Percentiles rank a stretch among this genome's conserved stretches.
Conservation (phyloP, 345 rosid species). For the Corchorus capsularis region DNA sequence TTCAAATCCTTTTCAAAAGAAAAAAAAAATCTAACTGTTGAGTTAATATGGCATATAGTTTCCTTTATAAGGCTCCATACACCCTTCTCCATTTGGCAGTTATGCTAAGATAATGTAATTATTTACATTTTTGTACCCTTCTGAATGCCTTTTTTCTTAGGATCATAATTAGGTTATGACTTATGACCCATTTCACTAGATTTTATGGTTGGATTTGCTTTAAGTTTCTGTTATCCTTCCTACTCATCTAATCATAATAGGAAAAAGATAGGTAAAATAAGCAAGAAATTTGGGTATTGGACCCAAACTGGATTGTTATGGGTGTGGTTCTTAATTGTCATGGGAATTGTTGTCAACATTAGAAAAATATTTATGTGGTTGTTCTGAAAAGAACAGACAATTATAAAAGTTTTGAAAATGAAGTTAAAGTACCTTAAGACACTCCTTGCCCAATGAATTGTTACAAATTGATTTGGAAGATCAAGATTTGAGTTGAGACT, state of each 20-base stretch:
- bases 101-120: background rate
- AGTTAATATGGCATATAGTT: background rate
- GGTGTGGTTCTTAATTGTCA: conserved; percentile 1
- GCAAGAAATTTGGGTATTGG: background rate
- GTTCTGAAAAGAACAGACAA: conserved; percentile 8
- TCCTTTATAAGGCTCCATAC: background rate
- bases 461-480: conserved; percentile 3
- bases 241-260: background rate
- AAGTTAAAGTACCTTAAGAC: conserved; percentile 5
- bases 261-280: no score
- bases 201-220: background rate
- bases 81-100: background rate
- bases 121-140: background rate
- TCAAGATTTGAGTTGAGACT: background rate
- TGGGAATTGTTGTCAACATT: background rate
- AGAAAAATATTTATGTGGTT: background rate
- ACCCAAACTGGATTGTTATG: background rate
- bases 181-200: background rate
- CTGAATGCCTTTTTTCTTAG: background rate
- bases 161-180: background rate
- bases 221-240: background rate
- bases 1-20: background rate
- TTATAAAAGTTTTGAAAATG: background rate
- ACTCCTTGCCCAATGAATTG: conserved; percentile 8
- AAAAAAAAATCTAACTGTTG: no score